Evolutionary conservation across 768 basidiomycete species (phyloP).

Genomic region (Agrocybe praecox): DNA sequence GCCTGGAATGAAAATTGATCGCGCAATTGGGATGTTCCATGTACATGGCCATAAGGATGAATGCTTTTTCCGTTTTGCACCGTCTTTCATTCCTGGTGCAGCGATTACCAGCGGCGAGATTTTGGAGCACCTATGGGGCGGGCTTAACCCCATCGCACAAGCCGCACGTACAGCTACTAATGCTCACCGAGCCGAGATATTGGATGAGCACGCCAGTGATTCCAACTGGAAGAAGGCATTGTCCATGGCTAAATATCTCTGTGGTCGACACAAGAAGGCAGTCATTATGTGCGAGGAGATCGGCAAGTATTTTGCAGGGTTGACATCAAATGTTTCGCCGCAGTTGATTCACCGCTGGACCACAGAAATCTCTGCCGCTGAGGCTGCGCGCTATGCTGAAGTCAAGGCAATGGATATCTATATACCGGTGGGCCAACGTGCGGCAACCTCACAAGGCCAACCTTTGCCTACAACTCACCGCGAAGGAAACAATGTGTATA

Average conservation of each 20-base stretch:
- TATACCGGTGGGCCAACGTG: neutral
- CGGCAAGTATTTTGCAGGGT: neutral
- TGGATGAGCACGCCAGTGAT: constrained; percentile 24
- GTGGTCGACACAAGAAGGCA: neutral
- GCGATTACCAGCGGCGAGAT: constrained; percentile 15
- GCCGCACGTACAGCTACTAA: constrained; percentile 13
- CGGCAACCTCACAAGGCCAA: too few species aligned
- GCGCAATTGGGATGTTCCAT: constrained; percentile 26
- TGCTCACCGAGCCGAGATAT: constrained; percentile 14
- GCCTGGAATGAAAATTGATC: constrained; percentile 1
- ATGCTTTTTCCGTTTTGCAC: constrained; percentile 26
- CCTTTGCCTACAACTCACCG: too few species aligned
- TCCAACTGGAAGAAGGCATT: neutral
- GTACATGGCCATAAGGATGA: constrained; percentile 26
- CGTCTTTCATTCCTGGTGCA: constrained; percentile 16
- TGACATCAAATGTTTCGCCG: neutral
- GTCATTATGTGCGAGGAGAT: neutral
- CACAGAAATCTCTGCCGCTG: neutral
- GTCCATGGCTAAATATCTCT: neutral
- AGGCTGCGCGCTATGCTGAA: neutral
- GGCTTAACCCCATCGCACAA: constrained; percentile 14
- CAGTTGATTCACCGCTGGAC: neutral
- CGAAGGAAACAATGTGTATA: too few species aligned
- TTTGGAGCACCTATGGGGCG: constrained; percentile 20
- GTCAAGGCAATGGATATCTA: neutral